phyloP scores from a whole-genome alignment of 208 protist genomes.

The Giardia muris region DNA sequence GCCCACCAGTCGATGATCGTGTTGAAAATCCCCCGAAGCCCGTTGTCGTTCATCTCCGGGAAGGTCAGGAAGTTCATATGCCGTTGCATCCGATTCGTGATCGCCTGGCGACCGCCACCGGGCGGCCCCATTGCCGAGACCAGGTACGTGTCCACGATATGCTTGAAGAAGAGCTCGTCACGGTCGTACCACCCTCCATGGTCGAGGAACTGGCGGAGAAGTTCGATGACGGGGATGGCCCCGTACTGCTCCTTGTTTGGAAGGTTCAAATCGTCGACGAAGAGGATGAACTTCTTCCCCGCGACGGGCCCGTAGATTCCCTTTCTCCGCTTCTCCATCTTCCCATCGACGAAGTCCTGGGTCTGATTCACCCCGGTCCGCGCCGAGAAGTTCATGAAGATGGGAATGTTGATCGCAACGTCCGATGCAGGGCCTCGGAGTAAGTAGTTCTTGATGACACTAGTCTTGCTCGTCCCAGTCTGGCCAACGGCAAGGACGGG shows the following conservation, averaged over 20 bases:
- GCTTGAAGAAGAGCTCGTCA: conserved; percentile 67
- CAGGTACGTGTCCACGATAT: conserved; percentile 75
- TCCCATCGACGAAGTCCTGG: conserved; percentile 64
- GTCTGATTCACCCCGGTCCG: conserved; percentile 44
- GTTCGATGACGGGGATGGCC: conserved; percentile 58
- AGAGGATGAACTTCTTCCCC: conserved; percentile 80
- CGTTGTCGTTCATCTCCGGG: conserved; percentile 42
- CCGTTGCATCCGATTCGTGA: conserved; percentile 79
- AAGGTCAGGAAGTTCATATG: conserved; percentile 92
- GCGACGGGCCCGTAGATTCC: conserved; percentile 71
- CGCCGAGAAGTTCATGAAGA: conserved; percentile 51
- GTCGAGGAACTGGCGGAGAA: conserved; percentile 61
- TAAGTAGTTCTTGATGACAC: conserved; percentile 78
- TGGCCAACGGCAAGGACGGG: conserved; percentile 80
- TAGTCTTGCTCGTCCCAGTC: conserved; percentile 90
- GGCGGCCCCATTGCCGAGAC: conserved; percentile 78
- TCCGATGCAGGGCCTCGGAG: conserved; percentile 46
- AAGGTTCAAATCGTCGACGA: conserved; percentile 97
- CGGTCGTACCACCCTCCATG: conserved; percentile 67
- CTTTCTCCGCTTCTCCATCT: conserved; percentile 74
- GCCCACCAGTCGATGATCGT: conserved; percentile 51
- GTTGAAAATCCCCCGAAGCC: background rate
- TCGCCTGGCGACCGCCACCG: conserved; percentile 78
- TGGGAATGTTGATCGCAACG: conserved; percentile 20
- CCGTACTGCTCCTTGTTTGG: conserved; percentile 61